Evolutionary conservation across 345 rosid species (phyloP).

Genomic region (Camelina laxa): DNA sequence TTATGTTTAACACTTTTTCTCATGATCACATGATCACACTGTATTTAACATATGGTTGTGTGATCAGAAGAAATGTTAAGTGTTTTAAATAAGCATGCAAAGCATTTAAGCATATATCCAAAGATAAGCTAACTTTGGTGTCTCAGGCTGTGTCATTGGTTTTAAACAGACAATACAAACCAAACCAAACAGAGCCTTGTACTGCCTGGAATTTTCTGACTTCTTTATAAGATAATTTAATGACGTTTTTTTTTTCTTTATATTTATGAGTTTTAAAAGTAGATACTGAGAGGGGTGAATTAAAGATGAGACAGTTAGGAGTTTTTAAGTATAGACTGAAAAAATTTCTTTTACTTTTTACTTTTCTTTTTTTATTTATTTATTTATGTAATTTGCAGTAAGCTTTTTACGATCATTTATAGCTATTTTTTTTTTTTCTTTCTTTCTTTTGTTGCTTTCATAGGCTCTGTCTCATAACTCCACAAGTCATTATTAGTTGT

Average conservation of each 20-base stretch:
- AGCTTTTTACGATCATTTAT: constrained; percentile 30
- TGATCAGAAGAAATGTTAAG: constrained; percentile 15
- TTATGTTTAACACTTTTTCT: too few relatives aligned
- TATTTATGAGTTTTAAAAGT: constrained; percentile 12
- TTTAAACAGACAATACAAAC: constrained; percentile 36
- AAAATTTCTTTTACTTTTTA: constrained; percentile 24
- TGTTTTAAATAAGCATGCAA: constrained; percentile 7
- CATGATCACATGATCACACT: too few relatives aligned
- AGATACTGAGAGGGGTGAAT: constrained; percentile 21
- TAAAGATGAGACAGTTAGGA: constrained; percentile 44
- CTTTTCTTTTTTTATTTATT: neutral
- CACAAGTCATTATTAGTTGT: constrained; percentile 34
- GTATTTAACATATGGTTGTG: constrained; percentile 5
- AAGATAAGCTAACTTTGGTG: constrained; percentile 38
- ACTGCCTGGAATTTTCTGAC: constrained; percentile 45
- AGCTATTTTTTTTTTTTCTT: constrained; percentile 5
- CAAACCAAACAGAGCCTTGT: constrained; percentile 39
- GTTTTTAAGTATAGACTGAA: constrained; percentile 35
- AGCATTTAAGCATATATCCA: constrained; percentile 36
- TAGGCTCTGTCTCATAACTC: constrained; percentile 35
- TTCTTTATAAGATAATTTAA: constrained; percentile 27
- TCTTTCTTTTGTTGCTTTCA: neutral
- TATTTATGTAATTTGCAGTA: constrained; percentile 8
- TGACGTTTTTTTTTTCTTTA: neutral
- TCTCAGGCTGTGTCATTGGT: constrained; percentile 21